Base-by-base conservation (phyloP, 352 stramenopile genomes). In the Pilasporangium apinafurcum region DNA sequence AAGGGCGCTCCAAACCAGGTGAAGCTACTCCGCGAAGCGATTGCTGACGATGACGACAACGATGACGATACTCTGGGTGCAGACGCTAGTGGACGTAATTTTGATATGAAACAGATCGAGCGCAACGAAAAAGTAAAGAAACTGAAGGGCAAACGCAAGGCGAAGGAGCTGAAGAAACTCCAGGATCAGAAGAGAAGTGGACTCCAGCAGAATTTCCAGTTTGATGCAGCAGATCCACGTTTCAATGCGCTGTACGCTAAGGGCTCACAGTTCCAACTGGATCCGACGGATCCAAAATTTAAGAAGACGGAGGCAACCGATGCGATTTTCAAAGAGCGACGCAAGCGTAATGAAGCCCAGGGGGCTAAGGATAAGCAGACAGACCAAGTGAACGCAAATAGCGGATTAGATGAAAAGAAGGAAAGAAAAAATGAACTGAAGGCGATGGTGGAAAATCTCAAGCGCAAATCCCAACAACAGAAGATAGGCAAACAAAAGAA, bases 31-130 rank as follows among this genome's bases (percentile, higher is more conserved):
- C 76, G 76, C 10, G 76, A 79, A 13, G 76, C 72, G 8, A 74
- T 89, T 24, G 64, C 58, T 5, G 70, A 58, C 27, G 62, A 56
- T 8, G 60, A 28, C 22, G 64, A 63, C 13, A 62, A 59, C 24
- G 53, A 55, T 16, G 68, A 56, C n/a, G 59, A 42, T 4, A 44
- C 56, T 3, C 45, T 40, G 8, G 68, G 64, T 29, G 67, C 61
- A 16, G 64, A 62, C 17, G 51, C 71, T 13, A 63, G 44, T n/a
- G 72, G 82, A 38, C 80, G 80, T 35, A 81, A 91, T 45, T 92
- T 91, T 46, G 78, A 92, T 63, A 86, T 92, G 73, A 91, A 90
- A 58, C 73, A 73, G 44, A 92, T 92, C 38, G 48, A 58, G 17
- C 68, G 76, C 49, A 53, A 77, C 39, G 75, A 89, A 31, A 92